These are phyloP conservation scores for Colletotrichum siamense DNA, from an alignment of 2,329 filamentous ascomycete species.

Conservation along the genomic window DNA sequence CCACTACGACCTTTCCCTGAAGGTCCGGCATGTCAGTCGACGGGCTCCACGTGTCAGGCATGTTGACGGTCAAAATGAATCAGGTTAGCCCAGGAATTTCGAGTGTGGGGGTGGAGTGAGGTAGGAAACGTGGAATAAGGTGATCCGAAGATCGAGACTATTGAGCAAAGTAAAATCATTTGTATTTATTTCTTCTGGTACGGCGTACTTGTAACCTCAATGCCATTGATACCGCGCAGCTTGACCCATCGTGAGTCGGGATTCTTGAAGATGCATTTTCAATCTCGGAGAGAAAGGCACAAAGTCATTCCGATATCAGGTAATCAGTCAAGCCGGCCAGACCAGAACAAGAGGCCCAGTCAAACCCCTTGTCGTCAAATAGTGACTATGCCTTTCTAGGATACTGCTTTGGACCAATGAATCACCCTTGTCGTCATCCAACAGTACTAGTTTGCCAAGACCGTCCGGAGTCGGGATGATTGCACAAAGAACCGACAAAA, in stretches of 20 bases:
- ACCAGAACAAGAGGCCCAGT: background rate
- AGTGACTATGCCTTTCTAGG: background rate
- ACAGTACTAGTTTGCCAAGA: background rate
- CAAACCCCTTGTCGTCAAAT: background rate
- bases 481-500: background rate
- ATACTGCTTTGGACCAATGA: background rate
- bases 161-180: background rate
- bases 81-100: background rate
- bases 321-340: background rate
- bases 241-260: background rate
- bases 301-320: background rate
- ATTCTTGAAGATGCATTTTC: background rate
- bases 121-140: background rate
- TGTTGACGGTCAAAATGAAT: background rate
- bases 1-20: conserved; percentile 28
- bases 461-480: background rate
- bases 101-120: background rate
- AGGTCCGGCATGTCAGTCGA: conserved; percentile 25
- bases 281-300: background rate
- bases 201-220: background rate
- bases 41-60: conserved; percentile 19
- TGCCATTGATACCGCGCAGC: background rate
- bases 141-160: background rate
- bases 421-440: background rate
- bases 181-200: background rate